Evolutionary conservation across 495 filamentous ascomycete genomes (phyloP), one percentile per base, ranked within the genome.

Genomic region (Lentithecium fluviatile): DNA sequence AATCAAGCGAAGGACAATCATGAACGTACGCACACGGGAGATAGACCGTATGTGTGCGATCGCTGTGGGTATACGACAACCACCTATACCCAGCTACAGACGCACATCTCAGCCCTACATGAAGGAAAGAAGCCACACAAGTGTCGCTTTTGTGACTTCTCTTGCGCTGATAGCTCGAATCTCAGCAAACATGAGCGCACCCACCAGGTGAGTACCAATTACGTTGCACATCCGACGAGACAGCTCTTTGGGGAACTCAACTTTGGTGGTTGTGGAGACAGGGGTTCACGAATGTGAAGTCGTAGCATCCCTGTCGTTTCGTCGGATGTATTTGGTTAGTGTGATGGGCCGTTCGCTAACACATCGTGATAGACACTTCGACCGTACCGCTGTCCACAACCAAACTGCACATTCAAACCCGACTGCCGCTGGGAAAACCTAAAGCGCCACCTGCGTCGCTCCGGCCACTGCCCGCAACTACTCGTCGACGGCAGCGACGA

Each of bases 1-100:
- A 65, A 65, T 32, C 66, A 69, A 38, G 66, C 62, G 13, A 65
- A 65, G 45, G 57, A 69, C n/a, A 69, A 69, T 38, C 67, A 69
- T 51, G 59, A 64, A 34, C 53, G 67, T 21, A 67, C 64, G 15
- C 67, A 69, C 36, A 62, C 59, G 8, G 67, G 67, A 12, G 49
- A 63, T 19, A 55, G 61, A 23, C 67, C 67, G 6, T 69, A 66
- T 48, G 46, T 52, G n/a, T 69, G 67, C 42, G 36, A 56, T 43
- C 36, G 46, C 15, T 69, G 67, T 47, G 50, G 43, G 6, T 64
- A 69, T 42, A 60, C 40, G 25, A 64, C 59, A 8, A 64, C 67
- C 0, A 69, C 67, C n/a, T 52, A 62, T 32, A 69, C 67, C 4
- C 59, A 66, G 45, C 45, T 66, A 13, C 56, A 65, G 37, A 69